Percentiles rank a stretch among this genome's conserved stretches.
These are phyloP conservation scores for Geotrichum bryndzae DNA, from an alignment of 1,139 yeast species.

Conservation along the genomic window DNA sequence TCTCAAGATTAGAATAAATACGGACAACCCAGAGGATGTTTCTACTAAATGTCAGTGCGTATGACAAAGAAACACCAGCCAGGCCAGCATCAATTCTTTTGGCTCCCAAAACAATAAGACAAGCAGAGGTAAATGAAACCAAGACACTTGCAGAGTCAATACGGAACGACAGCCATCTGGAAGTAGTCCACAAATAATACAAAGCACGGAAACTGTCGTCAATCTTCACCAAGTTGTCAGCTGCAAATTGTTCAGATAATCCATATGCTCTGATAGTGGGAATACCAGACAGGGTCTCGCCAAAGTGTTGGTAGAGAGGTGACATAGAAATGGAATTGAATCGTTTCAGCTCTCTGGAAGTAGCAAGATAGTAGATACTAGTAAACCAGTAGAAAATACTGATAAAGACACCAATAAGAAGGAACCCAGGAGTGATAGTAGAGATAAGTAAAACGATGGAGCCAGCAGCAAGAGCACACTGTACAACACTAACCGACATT, in stretches of 20 bases:
- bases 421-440: slow-evolving; percentile 77
- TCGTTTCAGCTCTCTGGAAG: slow-evolving; percentile 89
- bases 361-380: slow-evolving; percentile 68
- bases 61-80: slow-evolving; percentile 90
- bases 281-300: slow-evolving; percentile 87
- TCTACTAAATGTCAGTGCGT: slow-evolving; percentile 84
- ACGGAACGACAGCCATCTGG: slow-evolving; percentile 88
- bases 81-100: slow-evolving; percentile 79
- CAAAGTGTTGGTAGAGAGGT: slow-evolving; percentile 93
- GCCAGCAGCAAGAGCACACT: slow-evolving; percentile 60
- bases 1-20: slow-evolving; percentile 79
- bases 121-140: slow-evolving; percentile 75
- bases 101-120: slow-evolving; percentile 61
- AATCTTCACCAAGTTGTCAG: slow-evolving; percentile 70
- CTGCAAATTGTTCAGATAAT: slow-evolving; percentile 78
- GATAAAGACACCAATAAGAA: slow-evolving; percentile 66
- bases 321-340: slow-evolving; percentile 83
- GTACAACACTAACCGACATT: slow-evolving; percentile 65
- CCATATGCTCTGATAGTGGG: slow-evolving; percentile 96
- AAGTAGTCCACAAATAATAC: slow-evolving; percentile 91
- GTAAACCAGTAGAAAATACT: slow-evolving; percentile 58
- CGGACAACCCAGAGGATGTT: slow-evolving; percentile 91
- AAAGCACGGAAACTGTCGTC: slow-evolving; percentile 88
- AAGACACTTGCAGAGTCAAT: slow-evolving; percentile 79
- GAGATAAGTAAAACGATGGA: slow-evolving; percentile 70